These are phyloP conservation scores for Arachnomyces sp. DNA, from an alignment of 2,329 filamentous ascomycete genomes.

Conservation along the genomic window DNA sequence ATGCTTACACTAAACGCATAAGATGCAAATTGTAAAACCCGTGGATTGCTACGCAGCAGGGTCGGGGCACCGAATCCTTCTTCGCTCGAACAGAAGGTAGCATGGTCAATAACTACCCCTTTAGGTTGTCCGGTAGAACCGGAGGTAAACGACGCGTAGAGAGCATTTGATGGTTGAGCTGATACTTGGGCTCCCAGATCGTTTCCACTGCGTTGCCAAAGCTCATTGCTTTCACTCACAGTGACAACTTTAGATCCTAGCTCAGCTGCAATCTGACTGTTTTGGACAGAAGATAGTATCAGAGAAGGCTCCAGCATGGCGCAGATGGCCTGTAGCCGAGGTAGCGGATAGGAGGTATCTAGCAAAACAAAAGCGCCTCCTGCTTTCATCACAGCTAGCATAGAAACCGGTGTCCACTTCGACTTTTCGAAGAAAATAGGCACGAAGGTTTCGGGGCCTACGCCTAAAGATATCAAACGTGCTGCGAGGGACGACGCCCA, in stretches of 20 bases:
- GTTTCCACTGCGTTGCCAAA: too few relatives aligned
- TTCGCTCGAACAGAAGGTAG: neutral
- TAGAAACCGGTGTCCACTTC: conserved; percentile 10
- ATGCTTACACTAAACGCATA: conserved; percentile 36
- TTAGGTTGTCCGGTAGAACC: conserved; percentile 20
- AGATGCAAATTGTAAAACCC: conserved; percentile 31
- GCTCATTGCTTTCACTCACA: too few relatives aligned
- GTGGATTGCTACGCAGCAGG: conserved; percentile 7
- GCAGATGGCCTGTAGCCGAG: conserved; percentile 3
- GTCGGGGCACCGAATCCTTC: neutral
- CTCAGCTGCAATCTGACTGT: too few relatives aligned
- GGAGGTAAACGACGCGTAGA: conserved; percentile 18
- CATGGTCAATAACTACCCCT: conserved; percentile 7
- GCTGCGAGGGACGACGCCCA: conserved; percentile 17
- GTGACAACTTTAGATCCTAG: too few relatives aligned
- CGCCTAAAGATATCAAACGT: conserved; percentile 20
- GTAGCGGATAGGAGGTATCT: conserved; percentile 6
- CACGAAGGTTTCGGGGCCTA: conserved; percentile 16
- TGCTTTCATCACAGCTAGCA: conserved; percentile 12
- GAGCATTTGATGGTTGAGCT: neutral
- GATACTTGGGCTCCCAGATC: too few relatives aligned
- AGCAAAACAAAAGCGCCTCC: conserved; percentile 12
- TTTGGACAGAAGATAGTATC: neutral
- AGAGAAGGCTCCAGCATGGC: neutral
- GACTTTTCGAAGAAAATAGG: conserved; percentile 19